These are phyloP conservation scores for Quercus alba DNA, from an alignment of 306 rosid genomes.

Conservation along the genomic window DNA sequence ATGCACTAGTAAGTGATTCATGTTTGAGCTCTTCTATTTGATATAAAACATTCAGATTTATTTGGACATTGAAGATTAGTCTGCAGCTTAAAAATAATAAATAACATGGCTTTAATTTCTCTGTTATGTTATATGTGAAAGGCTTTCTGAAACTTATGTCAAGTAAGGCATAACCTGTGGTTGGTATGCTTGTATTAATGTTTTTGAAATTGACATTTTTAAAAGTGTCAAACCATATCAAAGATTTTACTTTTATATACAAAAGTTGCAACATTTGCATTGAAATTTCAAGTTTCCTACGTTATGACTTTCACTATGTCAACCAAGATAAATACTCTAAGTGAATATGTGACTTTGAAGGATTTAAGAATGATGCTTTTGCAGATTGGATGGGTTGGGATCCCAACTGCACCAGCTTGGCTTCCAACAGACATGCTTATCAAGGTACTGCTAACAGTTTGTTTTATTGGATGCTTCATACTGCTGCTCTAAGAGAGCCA, in stretches of 20 bases:
- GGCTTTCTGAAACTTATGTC: too few species aligned
- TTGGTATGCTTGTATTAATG: too few species aligned
- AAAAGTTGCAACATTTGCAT: background rate
- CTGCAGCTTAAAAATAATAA: background rate
- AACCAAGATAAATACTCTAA: background rate
- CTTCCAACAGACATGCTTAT: conserved; percentile 94
- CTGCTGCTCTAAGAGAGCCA: background rate
- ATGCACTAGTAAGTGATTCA: conserved; percentile 71
- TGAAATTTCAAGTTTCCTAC: background rate
- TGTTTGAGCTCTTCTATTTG: background rate
- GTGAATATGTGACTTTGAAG: background rate
- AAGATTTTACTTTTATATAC: background rate
- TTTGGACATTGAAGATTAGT: background rate
- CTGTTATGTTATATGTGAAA: too few species aligned
- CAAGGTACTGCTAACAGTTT: conserved; percentile 46
- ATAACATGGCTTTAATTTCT: too few species aligned
- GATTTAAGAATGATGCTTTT: background rate
- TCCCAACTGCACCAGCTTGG: conserved; percentile 99
- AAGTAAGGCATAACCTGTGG: too few species aligned
- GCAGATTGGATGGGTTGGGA: conserved; percentile 91
- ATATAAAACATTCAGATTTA: background rate
- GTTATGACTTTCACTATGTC: background rate
- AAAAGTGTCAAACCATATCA: background rate
- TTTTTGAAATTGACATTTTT: background rate
- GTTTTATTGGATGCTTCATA: background rate